Evolutionary conservation across 2,329 filamentous ascomycete genomes (phyloP).

Genomic region (Teratosphaeria epicoccoides): DNA sequence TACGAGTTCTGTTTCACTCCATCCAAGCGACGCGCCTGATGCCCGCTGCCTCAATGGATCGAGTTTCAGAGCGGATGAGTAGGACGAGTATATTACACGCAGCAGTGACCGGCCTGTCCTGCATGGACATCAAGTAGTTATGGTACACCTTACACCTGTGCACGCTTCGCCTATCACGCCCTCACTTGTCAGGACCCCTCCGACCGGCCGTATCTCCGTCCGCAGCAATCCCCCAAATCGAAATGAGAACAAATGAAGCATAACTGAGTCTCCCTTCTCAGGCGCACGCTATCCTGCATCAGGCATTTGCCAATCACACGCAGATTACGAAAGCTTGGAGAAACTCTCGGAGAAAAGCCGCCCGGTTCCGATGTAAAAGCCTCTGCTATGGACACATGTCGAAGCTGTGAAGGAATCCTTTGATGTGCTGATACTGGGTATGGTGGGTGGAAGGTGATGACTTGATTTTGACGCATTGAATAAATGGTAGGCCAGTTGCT

Average conservation of each 20-base stretch:
- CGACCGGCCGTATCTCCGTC: neutral
- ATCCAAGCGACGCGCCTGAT: too few relatives aligned
- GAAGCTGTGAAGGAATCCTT: neutral
- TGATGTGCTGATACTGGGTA: neutral
- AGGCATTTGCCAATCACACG: neutral
- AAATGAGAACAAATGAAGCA: neutral
- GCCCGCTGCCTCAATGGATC: too few relatives aligned
- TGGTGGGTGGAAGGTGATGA: too few relatives aligned
- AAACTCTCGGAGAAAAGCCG: neutral
- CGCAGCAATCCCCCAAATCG: neutral
- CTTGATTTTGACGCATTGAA: neutral
- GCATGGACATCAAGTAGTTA: neutral
- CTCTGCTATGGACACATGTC: conserved; percentile 7
- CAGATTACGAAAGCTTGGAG: neutral
- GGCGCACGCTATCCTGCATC: neutral
- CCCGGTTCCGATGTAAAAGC: conserved; percentile 2
- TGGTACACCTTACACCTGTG: neutral
- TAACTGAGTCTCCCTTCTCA: neutral
- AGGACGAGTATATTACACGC: neutral
- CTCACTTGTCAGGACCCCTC: neutral
- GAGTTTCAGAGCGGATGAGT: neutral
- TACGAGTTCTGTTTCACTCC: too few relatives aligned
- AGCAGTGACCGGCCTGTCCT: neutral
- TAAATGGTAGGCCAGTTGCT: neutral
- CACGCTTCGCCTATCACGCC: neutral